Conservation (phyloP, 2,329 filamentous ascomycete genomes). For the Phialophora expanda region DNA sequence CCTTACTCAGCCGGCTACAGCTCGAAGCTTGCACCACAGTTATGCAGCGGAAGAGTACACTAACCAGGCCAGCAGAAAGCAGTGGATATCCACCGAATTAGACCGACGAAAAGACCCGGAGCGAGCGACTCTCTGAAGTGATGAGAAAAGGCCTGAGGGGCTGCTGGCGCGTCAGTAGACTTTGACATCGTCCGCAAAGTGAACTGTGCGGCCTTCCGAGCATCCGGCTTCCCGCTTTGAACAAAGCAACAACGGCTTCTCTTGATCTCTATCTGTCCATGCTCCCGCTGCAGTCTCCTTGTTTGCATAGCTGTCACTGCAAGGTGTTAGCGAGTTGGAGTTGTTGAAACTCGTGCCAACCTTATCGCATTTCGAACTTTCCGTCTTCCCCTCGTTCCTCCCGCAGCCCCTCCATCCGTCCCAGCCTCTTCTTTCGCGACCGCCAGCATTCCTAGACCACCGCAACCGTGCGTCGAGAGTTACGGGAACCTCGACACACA, state of each 20-base stretch:
- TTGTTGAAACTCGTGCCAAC: not conserved
- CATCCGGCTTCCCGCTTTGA: constrained; percentile 6
- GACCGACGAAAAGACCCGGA: not conserved
- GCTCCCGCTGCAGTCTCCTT: constrained; percentile 7
- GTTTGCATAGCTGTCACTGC: constrained; percentile 10
- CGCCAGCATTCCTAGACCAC: not conserved
- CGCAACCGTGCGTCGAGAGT: not conserved
- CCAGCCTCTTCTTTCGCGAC: constrained; percentile 9
- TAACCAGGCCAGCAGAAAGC: not conserved
- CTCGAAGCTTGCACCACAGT: not conserved
- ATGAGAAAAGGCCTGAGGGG: not conserved
- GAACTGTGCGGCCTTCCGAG: constrained; percentile 7
- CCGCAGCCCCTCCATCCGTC: constrained; percentile 5
- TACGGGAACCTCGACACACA: not conserved
- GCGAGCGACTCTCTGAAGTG: not conserved
- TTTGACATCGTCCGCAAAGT: not conserved
- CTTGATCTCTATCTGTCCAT: constrained; percentile 12
- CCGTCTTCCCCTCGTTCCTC: constrained; percentile 7
- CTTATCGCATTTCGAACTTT: constrained; percentile 12
- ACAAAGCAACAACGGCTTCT: not conserved
- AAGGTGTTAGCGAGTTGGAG: not conserved
- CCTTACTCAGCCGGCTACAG: constrained; percentile 20
- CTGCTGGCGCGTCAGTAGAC: not conserved
- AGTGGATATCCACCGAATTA: constrained; percentile 6
- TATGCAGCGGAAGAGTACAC: not conserved